A percentile compares a stretch with the other conserved stretches of the same genome.
These are phyloP conservation scores for Xylaria sp. DNA, from an alignment of 2,329 filamentous ascomycete genomes.

Conservation along the genomic window DNA sequence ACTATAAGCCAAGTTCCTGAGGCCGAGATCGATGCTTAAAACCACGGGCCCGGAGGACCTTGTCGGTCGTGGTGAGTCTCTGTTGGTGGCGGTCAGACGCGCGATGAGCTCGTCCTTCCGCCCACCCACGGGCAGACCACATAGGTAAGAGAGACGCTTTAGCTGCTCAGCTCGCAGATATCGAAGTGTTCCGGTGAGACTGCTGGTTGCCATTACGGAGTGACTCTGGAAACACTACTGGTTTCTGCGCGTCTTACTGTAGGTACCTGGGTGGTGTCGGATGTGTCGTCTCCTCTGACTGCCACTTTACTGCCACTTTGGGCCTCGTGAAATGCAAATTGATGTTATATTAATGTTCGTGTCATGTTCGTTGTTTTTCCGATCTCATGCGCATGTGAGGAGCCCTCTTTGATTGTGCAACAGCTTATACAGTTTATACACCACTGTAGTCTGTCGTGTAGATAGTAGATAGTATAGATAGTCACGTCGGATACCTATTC, in stretches of 20 bases:
- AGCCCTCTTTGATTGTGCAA: too few species aligned
- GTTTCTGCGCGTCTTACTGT: not conserved
- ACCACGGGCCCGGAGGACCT: slow-evolving; percentile 49
- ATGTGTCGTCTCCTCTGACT: not conserved
- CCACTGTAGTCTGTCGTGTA: too few species aligned
- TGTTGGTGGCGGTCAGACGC: slow-evolving; percentile 50
- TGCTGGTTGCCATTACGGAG: not conserved
- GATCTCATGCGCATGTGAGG: too few species aligned
- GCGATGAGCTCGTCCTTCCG: slow-evolving; percentile 60
- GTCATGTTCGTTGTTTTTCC: not conserved
- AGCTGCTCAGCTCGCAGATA: slow-evolving; percentile 56
- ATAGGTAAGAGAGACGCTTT: slow-evolving; percentile 63
- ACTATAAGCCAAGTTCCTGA: slow-evolving; percentile 79
- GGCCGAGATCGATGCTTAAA: slow-evolving; percentile 83
- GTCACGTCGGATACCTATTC: too few species aligned
- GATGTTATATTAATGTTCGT: not conserved
- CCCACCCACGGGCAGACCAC: slow-evolving; percentile 64
- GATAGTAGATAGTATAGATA: too few species aligned
- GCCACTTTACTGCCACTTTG: not conserved
- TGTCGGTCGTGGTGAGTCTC: not conserved
- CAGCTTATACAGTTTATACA: too few species aligned
- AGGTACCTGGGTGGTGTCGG: not conserved
- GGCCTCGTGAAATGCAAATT: not conserved
- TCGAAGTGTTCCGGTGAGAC: not conserved
- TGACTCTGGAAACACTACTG: not conserved